Conservation (phyloP, 1,284 basidiomycete genomes). For the Marasmius oreades region DNA sequence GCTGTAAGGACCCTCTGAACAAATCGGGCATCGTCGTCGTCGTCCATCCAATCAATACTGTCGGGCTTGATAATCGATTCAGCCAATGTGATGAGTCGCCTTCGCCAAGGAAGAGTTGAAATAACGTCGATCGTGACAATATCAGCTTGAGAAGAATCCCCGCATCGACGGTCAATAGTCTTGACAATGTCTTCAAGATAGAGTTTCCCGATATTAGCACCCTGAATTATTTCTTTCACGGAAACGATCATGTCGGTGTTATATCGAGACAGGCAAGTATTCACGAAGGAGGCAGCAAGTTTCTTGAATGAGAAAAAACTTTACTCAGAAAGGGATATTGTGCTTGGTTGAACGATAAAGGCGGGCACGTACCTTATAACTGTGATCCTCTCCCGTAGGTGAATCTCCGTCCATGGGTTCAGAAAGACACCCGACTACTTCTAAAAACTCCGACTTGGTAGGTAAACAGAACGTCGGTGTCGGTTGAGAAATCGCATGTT, state of each 20-base stretch:
- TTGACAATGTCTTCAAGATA: neutral
- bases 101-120: conserved; percentile 23
- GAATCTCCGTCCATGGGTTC: neutral
- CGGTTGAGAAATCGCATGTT: conserved; percentile 11
- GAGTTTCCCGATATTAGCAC: neutral
- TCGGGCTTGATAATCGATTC: conserved; percentile 38
- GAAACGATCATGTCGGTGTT: neutral
- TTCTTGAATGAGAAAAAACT: too few relatives aligned
- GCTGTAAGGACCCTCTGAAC: conserved; percentile 33
- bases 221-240: neutral
- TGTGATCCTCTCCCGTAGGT: neutral
- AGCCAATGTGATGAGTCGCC: conserved; percentile 25
- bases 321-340: neutral
- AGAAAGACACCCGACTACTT: conserved; percentile 18
- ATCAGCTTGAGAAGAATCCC: neutral
- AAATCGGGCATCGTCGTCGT: conserved; percentile 36
- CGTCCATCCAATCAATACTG: conserved; percentile 43
- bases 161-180: neutral
- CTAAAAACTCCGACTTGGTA: conserved; percentile 16
- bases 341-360: neutral
- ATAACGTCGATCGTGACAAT: neutral
- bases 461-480: conserved; percentile 2
- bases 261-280: neutral
- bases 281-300: neutral
- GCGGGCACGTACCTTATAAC: neutral